Base-by-base conservation (phyloP, 2,329 filamentous ascomycete species). In the Trichothecium sympodiale region DNA sequence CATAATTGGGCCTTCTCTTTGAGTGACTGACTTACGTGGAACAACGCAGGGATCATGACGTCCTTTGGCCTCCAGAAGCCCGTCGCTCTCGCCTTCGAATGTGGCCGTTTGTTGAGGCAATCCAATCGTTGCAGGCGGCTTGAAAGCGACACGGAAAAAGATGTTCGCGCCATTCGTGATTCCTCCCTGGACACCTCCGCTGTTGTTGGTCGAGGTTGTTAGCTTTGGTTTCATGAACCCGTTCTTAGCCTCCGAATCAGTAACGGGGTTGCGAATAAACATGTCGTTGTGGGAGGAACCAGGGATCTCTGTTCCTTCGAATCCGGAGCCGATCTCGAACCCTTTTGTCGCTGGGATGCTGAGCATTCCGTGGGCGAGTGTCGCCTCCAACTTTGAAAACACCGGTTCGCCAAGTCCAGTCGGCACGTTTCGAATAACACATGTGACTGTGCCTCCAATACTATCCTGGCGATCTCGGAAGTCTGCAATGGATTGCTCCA, bases 101-200 rank as follows among this genome's bases (percentile, higher is more conserved):
- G 74, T 81, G 8, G 80, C 78, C 1, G 91, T 96, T 12, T 70
- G 71, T 64, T 96, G 89, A n/a, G n/a, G n/a, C n/a, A n/a, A n/a
- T n/a, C n/a, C n/a, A n/a, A n/a, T 98, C 3, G 91, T 96, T 20
- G 89, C 88, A 3, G 89, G 79, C 8, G 89, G 84, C 71, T 96
- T 96, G 76, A 96, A 96, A 13, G 77, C 88, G 5, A 94, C 80
- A 34, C 83, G 78, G 74, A 96, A 96, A 71, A 91, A 96, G 63
- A 96, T 86, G 40, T 80, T 81, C 27, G 85, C 84, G 39, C 91
- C 91, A 59, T 96, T n/a, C 34, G 83, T 80, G 60, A 96, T 96
- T 35, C 89, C 89, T 29, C 89, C 91, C 64, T 96, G 89, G 47
- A 96, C 85, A 44, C 89, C 91, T 10, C 89, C 89, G 3, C 82